phyloP scores from a whole-genome alignment of 2,329 filamentous ascomycete species.

The Coniochaeta sp. region DNA sequence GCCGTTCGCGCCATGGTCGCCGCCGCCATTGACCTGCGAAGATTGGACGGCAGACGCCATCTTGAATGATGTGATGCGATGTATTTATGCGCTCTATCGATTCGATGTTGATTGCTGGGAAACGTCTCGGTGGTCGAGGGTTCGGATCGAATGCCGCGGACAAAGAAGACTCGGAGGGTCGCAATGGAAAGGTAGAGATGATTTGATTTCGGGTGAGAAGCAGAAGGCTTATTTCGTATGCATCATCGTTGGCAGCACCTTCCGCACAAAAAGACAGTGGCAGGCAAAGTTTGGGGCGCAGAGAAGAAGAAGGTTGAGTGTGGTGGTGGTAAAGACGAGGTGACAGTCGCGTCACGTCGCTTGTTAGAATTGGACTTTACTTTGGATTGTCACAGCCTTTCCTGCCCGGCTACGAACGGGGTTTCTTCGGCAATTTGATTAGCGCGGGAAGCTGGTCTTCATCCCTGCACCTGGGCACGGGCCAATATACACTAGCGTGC shows the following conservation, averaged over 20 bases:
- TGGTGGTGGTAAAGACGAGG: not conserved
- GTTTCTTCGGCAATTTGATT: not conserved
- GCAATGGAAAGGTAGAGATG: not conserved
- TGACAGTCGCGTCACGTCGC: not conserved
- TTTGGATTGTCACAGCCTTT: not conserved
- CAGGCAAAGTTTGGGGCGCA: not conserved
- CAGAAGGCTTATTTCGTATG: not conserved
- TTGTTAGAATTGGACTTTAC: not conserved
- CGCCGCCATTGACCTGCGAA: not conserved
- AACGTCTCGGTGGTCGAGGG: not conserved
- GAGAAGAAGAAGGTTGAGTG: not conserved
- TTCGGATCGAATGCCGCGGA: not conserved
- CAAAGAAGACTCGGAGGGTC: not conserved
- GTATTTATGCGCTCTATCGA: too few relatives aligned
- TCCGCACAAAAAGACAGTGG: not conserved
- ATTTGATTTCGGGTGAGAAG: not conserved
- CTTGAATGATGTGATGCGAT: not conserved
- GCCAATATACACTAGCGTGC: not conserved
- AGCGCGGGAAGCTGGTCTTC: not conserved
- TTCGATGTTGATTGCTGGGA: not conserved
- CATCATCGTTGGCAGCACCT: not conserved
- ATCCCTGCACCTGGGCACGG: not conserved
- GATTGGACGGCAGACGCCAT: not conserved
- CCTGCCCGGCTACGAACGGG: not conserved
- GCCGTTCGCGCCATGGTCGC: conserved; percentile 25